Percentiles rank a stretch among this genome's conserved stretches.
Conservation (phyloP, 768 basidiomycete species). For the Tricholomella constricta region DNA sequence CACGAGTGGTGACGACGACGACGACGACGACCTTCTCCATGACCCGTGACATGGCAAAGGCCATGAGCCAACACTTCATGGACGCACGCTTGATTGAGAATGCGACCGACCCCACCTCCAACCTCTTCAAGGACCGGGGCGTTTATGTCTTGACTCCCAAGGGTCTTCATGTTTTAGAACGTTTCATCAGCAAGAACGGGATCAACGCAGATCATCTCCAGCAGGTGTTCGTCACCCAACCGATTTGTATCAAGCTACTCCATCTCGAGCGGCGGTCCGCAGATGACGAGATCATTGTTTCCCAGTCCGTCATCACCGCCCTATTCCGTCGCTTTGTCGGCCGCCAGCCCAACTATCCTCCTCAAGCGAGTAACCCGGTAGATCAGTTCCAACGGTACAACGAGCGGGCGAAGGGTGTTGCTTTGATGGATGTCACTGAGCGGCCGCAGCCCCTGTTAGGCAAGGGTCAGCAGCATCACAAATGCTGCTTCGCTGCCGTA, state of each 20-base stretch:
- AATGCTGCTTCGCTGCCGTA: constrained; percentile 83
- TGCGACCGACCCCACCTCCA: constrained; percentile 84
- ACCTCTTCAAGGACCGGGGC: constrained; percentile 96
- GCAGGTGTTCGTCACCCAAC: constrained; percentile 86
- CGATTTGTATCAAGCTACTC: constrained; percentile 96
- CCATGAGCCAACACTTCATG: constrained; percentile 99
- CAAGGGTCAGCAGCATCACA: constrained; percentile 52
- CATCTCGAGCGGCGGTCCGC: constrained; percentile 91
- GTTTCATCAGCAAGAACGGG: constrained; percentile 99
- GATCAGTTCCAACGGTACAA: constrained; percentile 76
- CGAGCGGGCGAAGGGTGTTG: constrained; percentile 75
- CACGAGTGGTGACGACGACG: constrained; percentile 97
- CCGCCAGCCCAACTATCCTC: constrained; percentile 77
- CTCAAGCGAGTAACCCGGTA: constrained; percentile 44
- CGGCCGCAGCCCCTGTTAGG: constrained; percentile 56
- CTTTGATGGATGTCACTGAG: constrained; percentile 71
- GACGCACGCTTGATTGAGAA: constrained; percentile 98
- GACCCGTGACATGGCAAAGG: constrained; percentile 99
- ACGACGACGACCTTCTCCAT: constrained; percentile 99
- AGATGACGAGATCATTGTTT: constrained; percentile 98
- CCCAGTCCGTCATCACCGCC: constrained; percentile 90
- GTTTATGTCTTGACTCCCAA: constrained; percentile 96
- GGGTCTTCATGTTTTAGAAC: constrained; percentile 96
- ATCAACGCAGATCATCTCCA: constrained; percentile 94
- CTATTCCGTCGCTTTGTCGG: constrained; percentile 96